Percentiles rank a stretch among this genome's conserved stretches.
Evolutionary conservation across 1,139 yeast genomes (phyloP).

Genomic region (Protomyces gravidus): DNA sequence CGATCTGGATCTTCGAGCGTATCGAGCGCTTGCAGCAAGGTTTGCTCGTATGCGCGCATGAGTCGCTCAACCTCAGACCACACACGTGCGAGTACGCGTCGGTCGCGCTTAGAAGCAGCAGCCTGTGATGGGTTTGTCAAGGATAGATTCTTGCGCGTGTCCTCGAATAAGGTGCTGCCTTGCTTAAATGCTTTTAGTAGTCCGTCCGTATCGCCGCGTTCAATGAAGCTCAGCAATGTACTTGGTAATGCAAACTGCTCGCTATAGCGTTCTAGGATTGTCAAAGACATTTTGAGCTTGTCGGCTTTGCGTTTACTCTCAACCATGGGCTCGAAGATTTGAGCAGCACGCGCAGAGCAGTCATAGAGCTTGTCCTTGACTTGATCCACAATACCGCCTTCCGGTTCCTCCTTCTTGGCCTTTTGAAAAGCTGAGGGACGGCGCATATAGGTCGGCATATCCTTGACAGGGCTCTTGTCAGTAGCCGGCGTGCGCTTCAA

Average conservation of each 20-base stretch:
- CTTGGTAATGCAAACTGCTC: conserved; percentile 71
- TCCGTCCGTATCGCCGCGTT: conserved; percentile 60
- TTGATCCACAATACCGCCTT: conserved; percentile 40
- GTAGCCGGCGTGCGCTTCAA: background rate
- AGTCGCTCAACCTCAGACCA: conserved; percentile 66
- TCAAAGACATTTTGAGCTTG: conserved; percentile 57
- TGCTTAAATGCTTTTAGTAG: conserved; percentile 65
- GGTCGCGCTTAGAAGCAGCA: conserved; percentile 33
- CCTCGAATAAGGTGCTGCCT: conserved; percentile 47
- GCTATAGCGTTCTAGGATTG: conserved; percentile 58
- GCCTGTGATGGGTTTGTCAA: background rate
- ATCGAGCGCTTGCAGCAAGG: conserved; percentile 56
- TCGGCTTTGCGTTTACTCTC: conserved; percentile 59
- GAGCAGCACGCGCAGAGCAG: conserved; percentile 49
- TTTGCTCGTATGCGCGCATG: conserved; percentile 59
- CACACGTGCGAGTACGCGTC: conserved; percentile 47
- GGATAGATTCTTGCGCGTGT: conserved; percentile 13
- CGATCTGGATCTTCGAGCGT: conserved; percentile 42
- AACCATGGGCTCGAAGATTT: conserved; percentile 70
- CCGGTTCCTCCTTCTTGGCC: conserved; percentile 40
- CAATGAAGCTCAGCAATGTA: conserved; percentile 51
- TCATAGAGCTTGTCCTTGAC: conserved; percentile 37
- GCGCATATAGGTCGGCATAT: conserved; percentile 1
- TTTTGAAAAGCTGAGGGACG: background rate
- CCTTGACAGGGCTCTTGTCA: background rate